Base-by-base conservation (phyloP, 2,329 filamentous ascomycete genomes). In the Trichoderma atroviride region DNA sequence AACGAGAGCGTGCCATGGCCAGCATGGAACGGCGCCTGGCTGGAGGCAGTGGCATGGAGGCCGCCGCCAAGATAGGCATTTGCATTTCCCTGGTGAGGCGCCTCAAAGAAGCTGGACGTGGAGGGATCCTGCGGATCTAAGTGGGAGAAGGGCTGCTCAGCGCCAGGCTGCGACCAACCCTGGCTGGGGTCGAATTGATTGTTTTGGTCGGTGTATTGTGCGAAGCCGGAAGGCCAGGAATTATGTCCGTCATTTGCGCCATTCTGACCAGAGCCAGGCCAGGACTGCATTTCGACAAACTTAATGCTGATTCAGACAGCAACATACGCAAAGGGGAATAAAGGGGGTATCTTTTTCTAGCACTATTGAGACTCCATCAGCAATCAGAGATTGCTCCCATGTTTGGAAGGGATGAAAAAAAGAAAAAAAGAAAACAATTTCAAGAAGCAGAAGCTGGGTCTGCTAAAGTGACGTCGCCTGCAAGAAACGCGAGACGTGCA, bases 101-200 rank as follows among this genome's bases (percentile, higher is more conserved):
- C 70, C 64, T 80, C 78, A 72, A 79, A 81, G 73, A 79, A 81
- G 73, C 75, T 79, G 70, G 74, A 69, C 5, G 76, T 22, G 22
- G 76, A 73, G n/a, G 74, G 72, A 70, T 79, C 78, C 43, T 79
- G 76, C 16, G 76, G 69, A 57, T 75, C 74, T 52, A 79, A 72
- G 52, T 79, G 77, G 10, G 79, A 73, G 70, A 78, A 81, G 24
- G 76, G 62, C 69, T 80, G 80, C 22, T 78, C 78, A 29, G 74
- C 70, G 61, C 80, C 75, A 37, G 78, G 70, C 70, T 82, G 81
- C 10, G 77, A 72, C 81, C 81, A 83, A 43, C 76, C 69, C 66
- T 82, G 80, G 53, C 74, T 75, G 61, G 78, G 77, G 61, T 82
- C 80, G 72, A 79, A 83, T 47, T 81, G 79, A 37, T 76, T 78